Evolutionary conservation across 2,329 filamentous ascomycete genomes (phyloP), one percentile per base, ranked within the genome.

Genomic region (Colletotrichum viniferum): DNA sequence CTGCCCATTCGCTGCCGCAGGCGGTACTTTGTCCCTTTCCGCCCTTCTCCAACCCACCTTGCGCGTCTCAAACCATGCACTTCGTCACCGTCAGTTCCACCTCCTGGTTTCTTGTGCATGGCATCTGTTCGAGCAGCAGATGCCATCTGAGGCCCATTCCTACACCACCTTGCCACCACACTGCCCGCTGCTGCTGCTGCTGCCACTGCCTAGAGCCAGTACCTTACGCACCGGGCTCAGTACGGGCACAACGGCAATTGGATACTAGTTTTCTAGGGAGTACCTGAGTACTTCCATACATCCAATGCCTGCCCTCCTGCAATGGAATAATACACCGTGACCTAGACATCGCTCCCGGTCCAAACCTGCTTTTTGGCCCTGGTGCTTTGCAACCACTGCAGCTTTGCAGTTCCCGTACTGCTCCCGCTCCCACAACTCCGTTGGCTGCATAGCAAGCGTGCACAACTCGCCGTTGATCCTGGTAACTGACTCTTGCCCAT

Each of bases 41-140:
- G 62, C 73, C 69, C 32, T 74, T 61, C 55, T 69, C 36, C 73
- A 74, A 63, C 69, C 73, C 73, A 74, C 73, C 73, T 72, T 67
- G 73, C 70, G 73, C 73, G 73, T 76, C 73, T 76, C 73, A 73
- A 76, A 73, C 73, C 73, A 76, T 76, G 73, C 63, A 68, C 69
- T 70, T 76, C 70, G 73, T 69, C 69, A 73, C 73, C 73, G 70
- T 76, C 69, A 73, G 73, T 73, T 73, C 73, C 73, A 76, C 73
- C 69, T 76, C 73, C 70, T 76, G 69, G 69, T 73, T 76, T 75
- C 70, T 52, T 73, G 63, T 69, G 48, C 55, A 61, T 62, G 69
- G 58, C 66, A 69, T 52, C 55, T 68, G 63, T 30, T 48, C 64
- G 73, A 72, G 26, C 68, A 61, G 58, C 43, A 76, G 63, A 76